Evolutionary conservation across 352 stramenopile species (phyloP).

Genomic region (Phytophthora sp.): DNA sequence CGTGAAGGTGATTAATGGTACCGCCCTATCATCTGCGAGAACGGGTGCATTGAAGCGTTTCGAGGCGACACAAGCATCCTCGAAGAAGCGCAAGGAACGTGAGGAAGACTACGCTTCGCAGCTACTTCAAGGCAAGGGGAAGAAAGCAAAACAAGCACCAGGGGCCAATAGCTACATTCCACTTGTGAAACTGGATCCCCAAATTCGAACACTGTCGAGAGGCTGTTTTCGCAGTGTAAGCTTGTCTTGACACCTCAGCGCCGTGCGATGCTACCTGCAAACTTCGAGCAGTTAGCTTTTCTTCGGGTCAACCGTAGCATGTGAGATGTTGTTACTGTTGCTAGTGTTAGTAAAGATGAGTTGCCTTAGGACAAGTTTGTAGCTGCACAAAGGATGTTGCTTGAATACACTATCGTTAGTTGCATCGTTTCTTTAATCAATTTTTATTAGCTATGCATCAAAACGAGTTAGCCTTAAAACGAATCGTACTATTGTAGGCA

Average conservation of each 20-base stretch:
- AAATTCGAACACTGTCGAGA: conserved; percentile 3
- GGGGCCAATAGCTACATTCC: not conserved
- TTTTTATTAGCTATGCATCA: not conserved
- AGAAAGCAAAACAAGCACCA: not conserved
- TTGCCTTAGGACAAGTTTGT: too few species aligned
- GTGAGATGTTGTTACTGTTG: not conserved
- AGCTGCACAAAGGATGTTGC: too few species aligned
- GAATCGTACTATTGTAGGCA: not conserved
- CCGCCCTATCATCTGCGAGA: not conserved
- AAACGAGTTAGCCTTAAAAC: too few species aligned
- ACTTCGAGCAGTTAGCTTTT: conserved; percentile 6
- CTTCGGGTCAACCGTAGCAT: not conserved
- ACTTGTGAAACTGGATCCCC: not conserved
- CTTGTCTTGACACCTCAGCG: conserved; percentile 4
- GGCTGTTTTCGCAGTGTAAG: conserved; percentile 4
- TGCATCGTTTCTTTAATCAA: not conserved
- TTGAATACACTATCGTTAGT: too few species aligned
- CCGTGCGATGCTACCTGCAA: not conserved
- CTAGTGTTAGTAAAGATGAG: not conserved
- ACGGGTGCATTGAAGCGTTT: not conserved
- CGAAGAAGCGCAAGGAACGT: not conserved
- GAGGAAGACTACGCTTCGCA: not conserved
- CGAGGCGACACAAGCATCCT: not conserved
- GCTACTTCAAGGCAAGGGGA: not conserved
- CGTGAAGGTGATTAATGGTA: too few species aligned